Conservation (phyloP, 1,284 basidiomycete genomes). For the Boletus semigastroideus region DNA sequence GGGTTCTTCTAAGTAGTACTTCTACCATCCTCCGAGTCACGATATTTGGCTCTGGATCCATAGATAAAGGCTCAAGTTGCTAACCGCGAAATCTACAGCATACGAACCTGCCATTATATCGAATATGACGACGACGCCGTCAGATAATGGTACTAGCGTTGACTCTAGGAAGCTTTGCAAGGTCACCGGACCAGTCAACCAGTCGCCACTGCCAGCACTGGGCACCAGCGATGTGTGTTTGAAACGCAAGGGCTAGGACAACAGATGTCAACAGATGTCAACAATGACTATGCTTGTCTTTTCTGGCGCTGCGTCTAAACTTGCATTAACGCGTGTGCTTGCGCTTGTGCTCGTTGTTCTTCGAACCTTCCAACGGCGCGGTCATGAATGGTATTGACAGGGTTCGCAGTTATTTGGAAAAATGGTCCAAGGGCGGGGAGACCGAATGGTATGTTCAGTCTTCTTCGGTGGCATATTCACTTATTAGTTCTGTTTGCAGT, state of each 20-base stretch:
- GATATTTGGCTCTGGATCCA: too few relatives aligned
- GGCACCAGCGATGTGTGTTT: constrained; percentile 13
- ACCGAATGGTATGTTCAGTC: constrained; percentile 52
- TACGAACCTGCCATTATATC: background rate
- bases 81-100: background rate
- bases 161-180: background rate
- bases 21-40: background rate
- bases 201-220: too few relatives aligned
- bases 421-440: constrained; percentile 59
- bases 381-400: constrained; percentile 54
- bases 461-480: constrained; percentile 11
- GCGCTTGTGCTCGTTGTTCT: constrained; percentile 18
- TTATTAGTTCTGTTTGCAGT: constrained; percentile 37
- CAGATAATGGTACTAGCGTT: background rate
- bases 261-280: constrained; percentile 31
- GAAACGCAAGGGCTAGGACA: constrained; percentile 20
- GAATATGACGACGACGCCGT: background rate
- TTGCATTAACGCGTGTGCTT: constrained; percentile 12
- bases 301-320: constrained; percentile 9
- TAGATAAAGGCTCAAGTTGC: background rate
- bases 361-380: constrained; percentile 9
- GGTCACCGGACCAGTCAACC: too few relatives aligned
- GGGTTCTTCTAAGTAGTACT: too few relatives aligned
- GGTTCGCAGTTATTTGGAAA: constrained; percentile 46
- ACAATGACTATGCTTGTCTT: constrained; percentile 27